Base-by-base conservation (phyloP, 352 stramenopile species). In the Pythium aristosporum region DNA sequence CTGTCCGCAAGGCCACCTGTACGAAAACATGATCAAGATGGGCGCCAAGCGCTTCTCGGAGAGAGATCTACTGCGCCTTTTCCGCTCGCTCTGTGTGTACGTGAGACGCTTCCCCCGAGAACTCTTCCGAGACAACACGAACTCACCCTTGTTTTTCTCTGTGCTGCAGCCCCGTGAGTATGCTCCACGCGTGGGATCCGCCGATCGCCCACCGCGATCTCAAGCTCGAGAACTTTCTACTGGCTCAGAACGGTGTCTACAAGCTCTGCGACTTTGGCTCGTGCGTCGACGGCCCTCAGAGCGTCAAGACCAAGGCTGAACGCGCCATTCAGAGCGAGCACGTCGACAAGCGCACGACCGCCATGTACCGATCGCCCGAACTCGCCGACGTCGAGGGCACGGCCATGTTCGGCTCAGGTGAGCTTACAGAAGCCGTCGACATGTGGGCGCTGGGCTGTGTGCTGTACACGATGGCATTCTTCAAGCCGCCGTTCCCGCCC, bases 191-290 rank as follows among this genome's bases (percentile, higher is more conserved):
- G 36, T 80, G 96, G 43, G 75, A 94, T 32, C 94, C 96, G 30
- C 85, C 96, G 2, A 93, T 99, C 56, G 90, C 96, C 3, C 96
- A 99, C 69, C 87, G 96, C 32, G 96, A 99, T 77, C 75, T 99
- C 21, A 99, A 99, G 77, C 85, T 98, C 25, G 96, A 99, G 68
- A 99, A 99, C 75, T 98, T 99, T 58, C 72, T 99, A 9, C 73
- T 98, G 23, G 83, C 76, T 4, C 87, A 83, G 44, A 90, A 96
- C 47, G 70, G 76, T n/a, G 68, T 96, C 2, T 98, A 98, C 83
- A 98, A 98, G 65, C 69, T 99, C 20, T 98, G 93, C 62, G 94
- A 98, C 78, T 99, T 98, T 78, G 96, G 94, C 49, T 98, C 85
- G 57, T 94, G 85, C 65, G 86, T 96, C 25, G 84, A 96, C 55